These are phyloP conservation scores for Pleurotus eryngii DNA, from an alignment of 768 basidiomycete genomes.

Conservation along the genomic window DNA sequence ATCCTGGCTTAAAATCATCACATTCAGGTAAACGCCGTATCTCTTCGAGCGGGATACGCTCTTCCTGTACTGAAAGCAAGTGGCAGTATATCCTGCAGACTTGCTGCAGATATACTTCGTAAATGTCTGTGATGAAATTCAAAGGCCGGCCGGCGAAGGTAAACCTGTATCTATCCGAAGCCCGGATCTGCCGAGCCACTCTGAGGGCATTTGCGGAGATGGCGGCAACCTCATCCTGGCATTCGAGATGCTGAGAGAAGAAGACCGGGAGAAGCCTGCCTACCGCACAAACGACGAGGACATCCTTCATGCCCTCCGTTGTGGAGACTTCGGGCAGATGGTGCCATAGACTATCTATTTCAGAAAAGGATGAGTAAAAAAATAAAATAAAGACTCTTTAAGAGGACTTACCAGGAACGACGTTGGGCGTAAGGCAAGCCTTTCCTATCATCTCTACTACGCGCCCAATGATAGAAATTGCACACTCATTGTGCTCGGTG, in stretches of 20 bases:
- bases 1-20: too few species aligned
- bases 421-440: background rate
- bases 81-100: background rate
- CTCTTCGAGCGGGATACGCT: too few species aligned
- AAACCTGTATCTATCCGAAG: background rate
- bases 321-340: background rate
- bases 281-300: background rate
- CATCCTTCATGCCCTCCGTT: background rate
- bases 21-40: too few species aligned
- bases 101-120: background rate
- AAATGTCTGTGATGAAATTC: background rate
- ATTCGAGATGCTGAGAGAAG: background rate
- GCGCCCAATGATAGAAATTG: background rate
- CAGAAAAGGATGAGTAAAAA: background rate
- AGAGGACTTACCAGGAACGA: background rate
- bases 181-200: background rate
- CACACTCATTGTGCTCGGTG: background rate
- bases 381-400: background rate
- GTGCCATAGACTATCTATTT: background rate
- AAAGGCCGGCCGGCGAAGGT: background rate
- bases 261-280: background rate
- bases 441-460: background rate
- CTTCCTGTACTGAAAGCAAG: too few species aligned
- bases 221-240: background rate
- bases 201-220: background rate